phyloP scores from a whole-genome alignment of 805 yeast species.

The Candida ortonii region DNA sequence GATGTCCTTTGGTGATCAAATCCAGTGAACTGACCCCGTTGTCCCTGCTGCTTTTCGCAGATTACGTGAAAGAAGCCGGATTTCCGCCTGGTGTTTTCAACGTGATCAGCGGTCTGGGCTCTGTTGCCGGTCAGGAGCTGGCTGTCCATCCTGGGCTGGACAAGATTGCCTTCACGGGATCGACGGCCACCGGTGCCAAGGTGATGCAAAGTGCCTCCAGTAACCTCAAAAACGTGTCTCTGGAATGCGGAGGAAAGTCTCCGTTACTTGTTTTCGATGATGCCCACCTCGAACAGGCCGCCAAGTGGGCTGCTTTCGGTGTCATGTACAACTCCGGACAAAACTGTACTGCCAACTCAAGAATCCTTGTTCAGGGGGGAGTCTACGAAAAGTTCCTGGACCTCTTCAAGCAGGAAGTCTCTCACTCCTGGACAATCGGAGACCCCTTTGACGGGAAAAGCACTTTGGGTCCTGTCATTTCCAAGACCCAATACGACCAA shows the following conservation, averaged over 20 bases:
- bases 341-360: slow-evolving; percentile 65
- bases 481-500: slow-evolving; percentile 54
- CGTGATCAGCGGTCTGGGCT: slow-evolving; percentile 68
- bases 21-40: slow-evolving; percentile 77
- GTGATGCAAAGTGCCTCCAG: slow-evolving; percentile 60
- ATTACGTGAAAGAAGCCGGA: slow-evolving; percentile 59
- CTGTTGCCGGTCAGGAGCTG: slow-evolving; percentile 64
- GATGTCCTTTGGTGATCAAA: slow-evolving; percentile 69
- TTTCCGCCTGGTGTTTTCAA: slow-evolving; percentile 77
- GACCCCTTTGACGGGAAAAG: slow-evolving; percentile 46
- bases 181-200: slow-evolving; percentile 63
- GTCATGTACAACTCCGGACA: slow-evolving; percentile 65
- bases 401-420: slow-evolving; percentile 43
- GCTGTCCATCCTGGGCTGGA: slow-evolving; percentile 57
- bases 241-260: slow-evolving; percentile 75
- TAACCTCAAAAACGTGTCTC: slow-evolving; percentile 60
- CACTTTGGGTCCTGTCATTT: slow-evolving; percentile 62
- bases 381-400: slow-evolving; percentile 53
- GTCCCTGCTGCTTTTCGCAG: slow-evolving; percentile 60
- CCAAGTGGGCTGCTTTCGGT: slow-evolving; percentile 66
- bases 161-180: slow-evolving; percentile 65
- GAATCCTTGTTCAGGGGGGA: slow-evolving; percentile 55
- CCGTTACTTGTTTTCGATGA: slow-evolving; percentile 62
- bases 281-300: slow-evolving; percentile 63
- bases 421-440: slow-evolving; percentile 52